Conservation (phyloP, 1,284 basidiomycete species). For the Cystobasidiaceae sp. region DNA sequence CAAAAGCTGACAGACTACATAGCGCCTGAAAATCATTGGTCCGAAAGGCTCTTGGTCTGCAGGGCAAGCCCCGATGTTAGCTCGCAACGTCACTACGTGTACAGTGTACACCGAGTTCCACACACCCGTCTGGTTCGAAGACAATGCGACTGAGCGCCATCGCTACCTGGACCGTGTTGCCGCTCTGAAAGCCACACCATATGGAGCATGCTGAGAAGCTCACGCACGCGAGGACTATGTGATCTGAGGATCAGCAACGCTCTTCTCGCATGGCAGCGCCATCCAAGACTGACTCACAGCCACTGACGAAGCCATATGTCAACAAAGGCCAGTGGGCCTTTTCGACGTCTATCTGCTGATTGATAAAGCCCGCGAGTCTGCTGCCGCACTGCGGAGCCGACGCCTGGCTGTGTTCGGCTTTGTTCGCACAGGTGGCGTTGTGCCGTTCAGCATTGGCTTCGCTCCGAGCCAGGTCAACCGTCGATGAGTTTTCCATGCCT, state of each 20-base stretch:
- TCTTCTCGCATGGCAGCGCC: not conserved
- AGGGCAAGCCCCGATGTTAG: no score
- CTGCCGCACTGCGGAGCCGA: no score
- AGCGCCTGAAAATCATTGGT: conserved; percentile 2
- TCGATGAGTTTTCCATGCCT: no score
- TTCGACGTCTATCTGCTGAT: not conserved
- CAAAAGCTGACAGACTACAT: not conserved
- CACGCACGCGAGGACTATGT: not conserved
- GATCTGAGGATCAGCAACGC: not conserved
- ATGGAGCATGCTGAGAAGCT: conserved; percentile 14
- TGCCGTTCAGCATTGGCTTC: no score
- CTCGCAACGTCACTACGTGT: no score
- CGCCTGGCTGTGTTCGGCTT: no score
- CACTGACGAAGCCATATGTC: conserved; percentile 10
- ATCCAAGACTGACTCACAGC: not conserved
- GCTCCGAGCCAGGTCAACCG: no score
- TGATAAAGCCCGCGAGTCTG: no score
- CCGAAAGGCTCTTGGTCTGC: no score
- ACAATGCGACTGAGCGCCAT: not conserved
- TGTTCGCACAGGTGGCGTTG: no score
- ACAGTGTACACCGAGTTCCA: no score
- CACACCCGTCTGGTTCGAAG: no score
- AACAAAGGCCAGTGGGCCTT: not conserved
- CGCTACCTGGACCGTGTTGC: conserved; percentile 9
- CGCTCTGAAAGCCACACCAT: conserved; percentile 9